Evolutionary conservation across 768 basidiomycete genomes (phyloP).

Genomic region (Tricholoma matsutake): DNA sequence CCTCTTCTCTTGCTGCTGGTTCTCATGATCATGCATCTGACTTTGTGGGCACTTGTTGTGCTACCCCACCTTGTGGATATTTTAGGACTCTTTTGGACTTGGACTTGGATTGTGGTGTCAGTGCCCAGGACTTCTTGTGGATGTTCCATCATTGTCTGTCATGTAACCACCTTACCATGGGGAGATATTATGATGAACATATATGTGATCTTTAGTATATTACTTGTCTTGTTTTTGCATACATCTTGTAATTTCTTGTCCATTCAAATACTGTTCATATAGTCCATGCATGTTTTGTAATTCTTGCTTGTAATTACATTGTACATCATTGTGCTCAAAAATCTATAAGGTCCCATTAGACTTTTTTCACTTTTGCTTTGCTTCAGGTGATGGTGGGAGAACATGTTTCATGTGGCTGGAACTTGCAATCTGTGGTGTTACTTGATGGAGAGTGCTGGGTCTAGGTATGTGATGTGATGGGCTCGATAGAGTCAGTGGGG

Average conservation of each 20-base stretch:
- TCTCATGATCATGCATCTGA: background rate
- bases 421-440: background rate
- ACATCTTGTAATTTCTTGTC: background rate
- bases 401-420: background rate
- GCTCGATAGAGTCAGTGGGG: background rate
- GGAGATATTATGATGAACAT: background rate
- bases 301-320: background rate
- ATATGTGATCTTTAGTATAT: background rate
- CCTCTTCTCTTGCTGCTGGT: background rate
- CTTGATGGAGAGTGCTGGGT: background rate
- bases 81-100: background rate
- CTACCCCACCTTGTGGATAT: background rate
- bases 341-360: background rate
- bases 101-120: background rate
- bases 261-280: background rate
- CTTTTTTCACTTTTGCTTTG: background rate
- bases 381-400: background rate
- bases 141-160: background rate
- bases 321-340: background rate
- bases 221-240: background rate
- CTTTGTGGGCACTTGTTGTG: background rate
- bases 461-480: background rate
- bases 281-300: background rate
- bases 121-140: background rate
- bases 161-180: background rate